phyloP scores from a whole-genome alignment of 345 rosid genomes.

The Populus ilicifolia region DNA sequence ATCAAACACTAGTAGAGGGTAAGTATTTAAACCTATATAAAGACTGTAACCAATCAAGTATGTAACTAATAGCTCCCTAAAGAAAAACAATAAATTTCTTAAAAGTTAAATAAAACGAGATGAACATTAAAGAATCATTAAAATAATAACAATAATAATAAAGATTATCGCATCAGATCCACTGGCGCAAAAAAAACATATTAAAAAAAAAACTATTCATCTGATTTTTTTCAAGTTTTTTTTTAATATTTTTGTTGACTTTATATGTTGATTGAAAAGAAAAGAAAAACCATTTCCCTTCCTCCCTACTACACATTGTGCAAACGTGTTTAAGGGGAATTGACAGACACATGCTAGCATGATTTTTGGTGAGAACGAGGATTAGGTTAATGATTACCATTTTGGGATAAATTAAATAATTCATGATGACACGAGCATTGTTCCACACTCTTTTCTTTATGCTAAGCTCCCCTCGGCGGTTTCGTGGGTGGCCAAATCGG shows the following conservation, averaged over 20 bases:
- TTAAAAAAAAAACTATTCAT: too few species aligned
- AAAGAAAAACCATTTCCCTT: too few species aligned
- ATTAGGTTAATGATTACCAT: conserved; percentile 39
- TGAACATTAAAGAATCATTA: neutral
- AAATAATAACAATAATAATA: too few species aligned
- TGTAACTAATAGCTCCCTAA: neutral
- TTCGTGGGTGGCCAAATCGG: neutral
- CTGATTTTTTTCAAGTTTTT: too few species aligned
- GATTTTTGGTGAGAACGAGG: conserved; percentile 40
- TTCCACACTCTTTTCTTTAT: neutral
- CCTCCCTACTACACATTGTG: too few species aligned
- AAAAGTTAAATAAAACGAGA: neutral
- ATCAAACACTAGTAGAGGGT: neutral
- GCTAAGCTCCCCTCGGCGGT: conserved; percentile 2
- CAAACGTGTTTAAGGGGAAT: neutral
- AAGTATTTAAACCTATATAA: too few species aligned
- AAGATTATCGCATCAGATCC: too few species aligned
- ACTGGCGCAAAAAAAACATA: too few species aligned
- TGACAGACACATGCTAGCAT: conserved; percentile 41
- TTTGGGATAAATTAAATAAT: conserved; percentile 7
- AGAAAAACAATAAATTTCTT: neutral
- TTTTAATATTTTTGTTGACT: too few species aligned
- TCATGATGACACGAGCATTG: neutral
- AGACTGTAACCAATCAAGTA: neutral
- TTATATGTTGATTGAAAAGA: too few species aligned